Evolutionary conservation across 2,329 filamentous ascomycete genomes (phyloP), one percentile per base, ranked within the genome.

Genomic region (Claviceps sp.): DNA sequence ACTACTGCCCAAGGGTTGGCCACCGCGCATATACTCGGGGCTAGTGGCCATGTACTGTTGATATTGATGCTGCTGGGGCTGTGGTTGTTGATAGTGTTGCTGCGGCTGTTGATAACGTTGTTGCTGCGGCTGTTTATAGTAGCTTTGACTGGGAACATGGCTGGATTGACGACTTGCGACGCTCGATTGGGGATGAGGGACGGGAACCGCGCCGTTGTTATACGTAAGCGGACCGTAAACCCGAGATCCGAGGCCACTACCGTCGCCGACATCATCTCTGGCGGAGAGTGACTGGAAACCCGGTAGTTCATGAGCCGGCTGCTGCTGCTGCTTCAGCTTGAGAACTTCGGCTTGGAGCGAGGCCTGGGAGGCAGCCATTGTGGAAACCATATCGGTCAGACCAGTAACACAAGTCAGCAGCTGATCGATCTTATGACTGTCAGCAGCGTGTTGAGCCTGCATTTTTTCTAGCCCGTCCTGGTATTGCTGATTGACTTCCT

Each of bases 391-490:
- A 55, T 83, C 79, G 2, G 82, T 78, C 52, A 90, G 72, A 23
- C 79, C 77, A 36, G 76, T 77, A 4, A 88, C 80, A 34, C 86
- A 75, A 14, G 76, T 74, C 7, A 82, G 75, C n/a, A 91, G 74
- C 60, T 86, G 79, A 50, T 86, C 80, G 53, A 90, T 84, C 74
- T 89, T 89, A 57, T 73, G 71, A 50, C 67, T 70, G 51, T 82
- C 77, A 3, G 70, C 69, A 5, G 64, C 64, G 34, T 73, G 71
- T 51, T 76, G 75, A n/a, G 69, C 68, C 56, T 74, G 70, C 60
- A 80, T 63, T 37, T 71, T 69, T 51, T 73, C 70, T 45, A 79
- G 69, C 55, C 77, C 72, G 22, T 75, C 70, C 44, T 72, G 65
- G 54, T 77, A 72, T 55, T 78, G 75, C 53, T 79, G 77, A 61